Evolutionary conservation across 257 asterid genomes (phyloP).

Genomic region (Vinca minor): DNA sequence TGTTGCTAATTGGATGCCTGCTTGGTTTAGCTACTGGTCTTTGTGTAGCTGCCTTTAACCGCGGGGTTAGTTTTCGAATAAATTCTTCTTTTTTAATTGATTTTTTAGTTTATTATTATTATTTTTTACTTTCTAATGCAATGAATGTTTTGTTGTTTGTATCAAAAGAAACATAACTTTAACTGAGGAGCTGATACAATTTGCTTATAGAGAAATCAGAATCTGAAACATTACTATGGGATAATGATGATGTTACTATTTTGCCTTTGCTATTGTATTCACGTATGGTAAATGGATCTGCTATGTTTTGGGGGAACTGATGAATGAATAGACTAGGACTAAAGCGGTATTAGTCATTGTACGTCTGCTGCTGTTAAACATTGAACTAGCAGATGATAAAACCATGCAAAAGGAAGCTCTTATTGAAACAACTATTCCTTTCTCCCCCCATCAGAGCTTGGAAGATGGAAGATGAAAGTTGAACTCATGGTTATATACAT

Average conservation of each 20-base stretch:
- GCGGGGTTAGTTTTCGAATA: slow-evolving; percentile 63
- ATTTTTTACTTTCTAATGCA: no score
- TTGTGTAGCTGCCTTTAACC: slow-evolving; percentile 84
- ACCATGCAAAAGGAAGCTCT: background rate
- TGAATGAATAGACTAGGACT: background rate
- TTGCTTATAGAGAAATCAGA: background rate
- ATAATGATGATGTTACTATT: background rate
- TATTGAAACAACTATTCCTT: no score
- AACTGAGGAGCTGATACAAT: background rate
- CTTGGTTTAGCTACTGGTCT: slow-evolving; percentile 95
- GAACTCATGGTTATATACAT: no score
- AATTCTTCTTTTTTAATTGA: background rate
- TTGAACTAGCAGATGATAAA: background rate
- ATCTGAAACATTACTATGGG: background rate
- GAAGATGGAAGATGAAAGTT: no score
- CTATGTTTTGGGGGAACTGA: background rate
- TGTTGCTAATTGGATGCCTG: slow-evolving; percentile 82
- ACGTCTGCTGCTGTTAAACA: background rate
- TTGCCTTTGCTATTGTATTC: background rate
- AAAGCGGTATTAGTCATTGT: background rate
- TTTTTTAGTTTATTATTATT: no score
- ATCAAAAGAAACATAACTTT: background rate
- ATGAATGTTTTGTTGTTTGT: no score
- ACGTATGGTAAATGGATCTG: background rate
- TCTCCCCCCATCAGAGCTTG: no score